A percentile compares a stretch with the other conserved stretches of the same genome.
Evolutionary conservation across 2,329 filamentous ascomycete genomes (phyloP).

Genomic region (Fusarium caatingaense): DNA sequence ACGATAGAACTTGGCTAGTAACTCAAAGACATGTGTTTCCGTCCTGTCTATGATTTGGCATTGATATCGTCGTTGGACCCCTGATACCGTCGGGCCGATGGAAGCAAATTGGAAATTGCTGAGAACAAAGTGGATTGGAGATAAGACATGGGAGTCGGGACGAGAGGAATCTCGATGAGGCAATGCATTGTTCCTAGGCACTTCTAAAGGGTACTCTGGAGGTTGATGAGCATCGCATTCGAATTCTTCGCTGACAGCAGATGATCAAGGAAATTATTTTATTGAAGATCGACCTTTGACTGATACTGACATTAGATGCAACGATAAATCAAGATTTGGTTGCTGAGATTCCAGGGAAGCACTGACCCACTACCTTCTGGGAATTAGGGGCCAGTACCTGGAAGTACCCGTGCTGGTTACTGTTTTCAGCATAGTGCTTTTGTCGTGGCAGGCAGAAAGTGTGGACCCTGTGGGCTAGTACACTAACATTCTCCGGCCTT

Average conservation of each 20-base stretch:
- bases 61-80: neutral
- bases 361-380: no score
- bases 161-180: no score
- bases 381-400: neutral
- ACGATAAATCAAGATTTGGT: neutral
- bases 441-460: neutral
- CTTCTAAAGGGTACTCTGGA: neutral
- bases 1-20: neutral
- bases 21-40: neutral
- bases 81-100: neutral
- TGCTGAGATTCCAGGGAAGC: neutral
- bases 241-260: neutral
- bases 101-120: neutral
- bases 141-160: neutral
- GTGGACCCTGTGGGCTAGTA: neutral
- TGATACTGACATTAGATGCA: neutral
- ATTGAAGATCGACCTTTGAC: neutral
- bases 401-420: neutral
- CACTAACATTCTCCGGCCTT: neutral
- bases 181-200: neutral
- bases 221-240: neutral
- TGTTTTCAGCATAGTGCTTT: neutral
- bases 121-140: neutral
- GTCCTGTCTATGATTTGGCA: neutral
- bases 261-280: neutral